phyloP scores from a whole-genome alignment of 495 filamentous ascomycete species.

The Achaetomiella virescens region DNA sequence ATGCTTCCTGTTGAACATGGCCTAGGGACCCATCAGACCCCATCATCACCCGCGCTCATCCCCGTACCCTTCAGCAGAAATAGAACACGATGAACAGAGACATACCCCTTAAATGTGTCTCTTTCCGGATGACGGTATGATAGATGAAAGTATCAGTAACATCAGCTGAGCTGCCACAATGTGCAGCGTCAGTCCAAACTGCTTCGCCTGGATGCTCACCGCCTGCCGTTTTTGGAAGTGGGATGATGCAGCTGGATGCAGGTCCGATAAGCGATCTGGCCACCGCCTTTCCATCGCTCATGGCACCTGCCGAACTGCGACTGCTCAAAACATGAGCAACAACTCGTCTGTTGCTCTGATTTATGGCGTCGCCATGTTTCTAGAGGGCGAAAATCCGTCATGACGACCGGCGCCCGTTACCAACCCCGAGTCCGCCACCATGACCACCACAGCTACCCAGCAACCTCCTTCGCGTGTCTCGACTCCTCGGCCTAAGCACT shows the following conservation, averaged over 20 bases:
- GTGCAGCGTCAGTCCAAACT: too few species aligned
- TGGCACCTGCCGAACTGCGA: background rate
- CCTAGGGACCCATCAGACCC: too few species aligned
- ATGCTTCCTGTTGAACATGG: too few species aligned
- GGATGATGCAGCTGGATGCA: slow-evolving; percentile 1
- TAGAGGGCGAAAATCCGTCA: background rate
- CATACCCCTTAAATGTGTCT: too few species aligned
- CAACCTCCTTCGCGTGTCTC: slow-evolving; percentile 21
- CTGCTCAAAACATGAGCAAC: slow-evolving; percentile 6
- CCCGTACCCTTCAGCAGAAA: too few species aligned
- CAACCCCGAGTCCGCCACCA: slow-evolving; percentile 10
- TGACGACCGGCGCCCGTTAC: slow-evolving; percentile 3
- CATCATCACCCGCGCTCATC: background rate
- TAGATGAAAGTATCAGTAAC: too few species aligned
- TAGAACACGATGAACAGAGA: background rate
- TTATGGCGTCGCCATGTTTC: background rate
- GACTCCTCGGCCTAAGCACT: slow-evolving; percentile 16
- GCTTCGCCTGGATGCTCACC: slow-evolving; percentile 19
- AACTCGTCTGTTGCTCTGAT: background rate
- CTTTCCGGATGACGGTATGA: too few species aligned
- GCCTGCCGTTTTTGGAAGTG: slow-evolving; percentile 19
- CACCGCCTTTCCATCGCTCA: background rate
- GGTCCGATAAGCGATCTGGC: slow-evolving; percentile 15
- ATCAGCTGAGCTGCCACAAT: too few species aligned
- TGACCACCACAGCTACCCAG: slow-evolving; percentile 24